A percentile compares a stretch with the other conserved stretches of the same genome.
phyloP scores from a whole-genome alignment of 352 stramenopile genomes.

The Blastocystis sp. region DNA sequence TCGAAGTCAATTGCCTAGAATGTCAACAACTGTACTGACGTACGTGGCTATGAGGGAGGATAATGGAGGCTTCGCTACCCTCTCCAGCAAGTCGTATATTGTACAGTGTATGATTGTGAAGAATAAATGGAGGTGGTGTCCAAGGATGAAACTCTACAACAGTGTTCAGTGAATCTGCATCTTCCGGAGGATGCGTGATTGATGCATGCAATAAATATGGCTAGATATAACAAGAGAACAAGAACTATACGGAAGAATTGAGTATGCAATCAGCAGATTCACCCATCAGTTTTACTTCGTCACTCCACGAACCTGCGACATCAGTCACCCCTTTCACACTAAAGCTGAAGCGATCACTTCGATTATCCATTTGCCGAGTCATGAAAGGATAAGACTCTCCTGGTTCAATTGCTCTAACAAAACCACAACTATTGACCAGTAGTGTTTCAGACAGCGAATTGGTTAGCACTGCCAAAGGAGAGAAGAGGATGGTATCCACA shows the following conservation, averaged over 20 bases:
- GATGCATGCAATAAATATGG: neutral
- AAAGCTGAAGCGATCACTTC: neutral
- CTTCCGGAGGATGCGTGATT: neutral
- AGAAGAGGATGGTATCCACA: neutral
- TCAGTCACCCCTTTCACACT: neutral
- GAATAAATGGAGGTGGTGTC: neutral
- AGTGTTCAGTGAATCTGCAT: neutral
- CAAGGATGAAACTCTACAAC: neutral
- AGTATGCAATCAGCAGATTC: neutral
- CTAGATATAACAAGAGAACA: neutral
- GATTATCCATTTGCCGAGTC: neutral
- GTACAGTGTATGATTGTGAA: neutral
- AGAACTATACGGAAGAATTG: neutral
- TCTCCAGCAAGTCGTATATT: constrained; percentile 13
- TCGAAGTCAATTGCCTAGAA: constrained; percentile 44
- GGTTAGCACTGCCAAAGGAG: neutral
- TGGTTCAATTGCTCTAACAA: neutral
- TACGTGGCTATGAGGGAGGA: neutral
- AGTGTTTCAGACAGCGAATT: neutral
- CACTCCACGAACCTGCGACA: neutral
- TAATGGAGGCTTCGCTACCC: neutral
- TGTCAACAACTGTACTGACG: neutral
- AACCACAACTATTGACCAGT: neutral
- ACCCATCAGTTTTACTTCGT: neutral
- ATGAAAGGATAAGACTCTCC: neutral